A percentile compares a stretch with the other conserved stretches of the same genome.
Evolutionary conservation across 352 stramenopile species (phyloP).

Genomic region (Pythium plurisporium): DNA sequence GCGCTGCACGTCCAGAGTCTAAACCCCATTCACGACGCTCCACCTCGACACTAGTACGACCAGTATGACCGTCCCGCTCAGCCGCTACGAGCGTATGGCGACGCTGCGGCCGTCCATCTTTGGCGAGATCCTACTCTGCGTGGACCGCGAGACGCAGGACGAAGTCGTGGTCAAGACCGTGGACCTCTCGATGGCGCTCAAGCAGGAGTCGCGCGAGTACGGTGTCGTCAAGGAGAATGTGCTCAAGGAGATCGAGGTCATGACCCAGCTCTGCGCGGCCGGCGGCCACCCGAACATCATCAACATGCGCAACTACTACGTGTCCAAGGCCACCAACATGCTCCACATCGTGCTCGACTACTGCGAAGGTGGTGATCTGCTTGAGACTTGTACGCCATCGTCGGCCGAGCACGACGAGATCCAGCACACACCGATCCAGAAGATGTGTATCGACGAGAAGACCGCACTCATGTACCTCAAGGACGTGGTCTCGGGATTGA

Average conservation of each 20-base stretch:
- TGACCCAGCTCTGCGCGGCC: slow-evolving; percentile 39
- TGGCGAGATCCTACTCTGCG: slow-evolving; percentile 62
- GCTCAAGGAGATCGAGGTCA: slow-evolving; percentile 63
- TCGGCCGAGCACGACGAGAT: slow-evolving; percentile 1
- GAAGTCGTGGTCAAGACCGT: slow-evolving; percentile 71
- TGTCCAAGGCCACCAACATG: slow-evolving; percentile 36
- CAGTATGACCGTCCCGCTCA: slow-evolving; percentile 16
- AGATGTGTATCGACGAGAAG: slow-evolving; percentile 33
- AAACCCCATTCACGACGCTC: background rate
- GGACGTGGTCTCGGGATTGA: slow-evolving; percentile 63
- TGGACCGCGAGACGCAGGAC: slow-evolving; percentile 46
- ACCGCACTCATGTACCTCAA: slow-evolving; percentile 51
- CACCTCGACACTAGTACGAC: background rate
- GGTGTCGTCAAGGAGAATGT: slow-evolving; percentile 65
- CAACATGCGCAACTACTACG: slow-evolving; percentile 61
- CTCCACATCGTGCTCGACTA: slow-evolving; percentile 78
- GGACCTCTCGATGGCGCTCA: slow-evolving; percentile 48
- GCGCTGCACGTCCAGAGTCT: background rate
- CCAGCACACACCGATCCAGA: slow-evolving; percentile 5
- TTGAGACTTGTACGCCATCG: slow-evolving; percentile 46
- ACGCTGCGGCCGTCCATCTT: slow-evolving; percentile 58
- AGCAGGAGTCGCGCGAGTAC: slow-evolving; percentile 44
- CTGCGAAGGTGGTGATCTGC: slow-evolving; percentile 66
- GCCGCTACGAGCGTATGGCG: slow-evolving; percentile 43
- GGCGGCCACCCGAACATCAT: slow-evolving; percentile 74